Percentiles rank a stretch among this genome's conserved stretches.
phyloP scores from a whole-genome alignment of 2,329 filamentous ascomycete genomes.

The Trichoderma simmonsii region DNA sequence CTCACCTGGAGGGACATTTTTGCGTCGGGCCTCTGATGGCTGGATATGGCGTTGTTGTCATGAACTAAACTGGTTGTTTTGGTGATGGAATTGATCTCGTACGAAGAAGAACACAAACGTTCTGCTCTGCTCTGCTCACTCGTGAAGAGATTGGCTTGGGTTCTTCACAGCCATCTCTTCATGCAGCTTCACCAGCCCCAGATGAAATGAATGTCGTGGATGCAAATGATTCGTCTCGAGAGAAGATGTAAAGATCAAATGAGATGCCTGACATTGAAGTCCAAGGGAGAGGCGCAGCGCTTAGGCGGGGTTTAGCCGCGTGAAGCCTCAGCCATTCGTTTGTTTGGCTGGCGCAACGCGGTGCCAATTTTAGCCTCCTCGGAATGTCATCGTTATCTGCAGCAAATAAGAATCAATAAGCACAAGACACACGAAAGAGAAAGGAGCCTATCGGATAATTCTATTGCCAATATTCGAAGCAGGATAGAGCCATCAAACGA shows the following conservation, averaged over 20 bases:
- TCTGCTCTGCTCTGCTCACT: not conserved
- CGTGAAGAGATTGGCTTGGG: not conserved
- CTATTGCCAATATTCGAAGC: not conserved
- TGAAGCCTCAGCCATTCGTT: constrained; percentile 7
- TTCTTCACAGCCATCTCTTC: not conserved
- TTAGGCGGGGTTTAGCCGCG: constrained; percentile 14
- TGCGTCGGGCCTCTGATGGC: not conserved
- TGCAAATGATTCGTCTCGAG: not conserved
- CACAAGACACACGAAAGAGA: not conserved
- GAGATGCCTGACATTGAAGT: not conserved
- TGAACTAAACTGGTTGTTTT: not conserved
- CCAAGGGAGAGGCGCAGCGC: constrained; percentile 8
- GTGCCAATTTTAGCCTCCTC: not conserved
- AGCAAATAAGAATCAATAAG: not conserved
- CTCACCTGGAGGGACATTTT: constrained; percentile 43
- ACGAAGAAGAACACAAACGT: not conserved
- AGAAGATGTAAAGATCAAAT: not conserved
- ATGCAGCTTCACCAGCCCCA: not conserved
- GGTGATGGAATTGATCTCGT: not conserved
- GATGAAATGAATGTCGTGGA: not conserved
- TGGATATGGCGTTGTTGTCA: not conserved
- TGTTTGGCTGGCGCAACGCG: not conserved
- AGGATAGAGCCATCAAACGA: not conserved
- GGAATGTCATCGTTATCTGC: not conserved
- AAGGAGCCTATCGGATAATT: not conserved